Evolutionary conservation across 345 rosid species (phyloP).

Genomic region (Syzygium aqueum): DNA sequence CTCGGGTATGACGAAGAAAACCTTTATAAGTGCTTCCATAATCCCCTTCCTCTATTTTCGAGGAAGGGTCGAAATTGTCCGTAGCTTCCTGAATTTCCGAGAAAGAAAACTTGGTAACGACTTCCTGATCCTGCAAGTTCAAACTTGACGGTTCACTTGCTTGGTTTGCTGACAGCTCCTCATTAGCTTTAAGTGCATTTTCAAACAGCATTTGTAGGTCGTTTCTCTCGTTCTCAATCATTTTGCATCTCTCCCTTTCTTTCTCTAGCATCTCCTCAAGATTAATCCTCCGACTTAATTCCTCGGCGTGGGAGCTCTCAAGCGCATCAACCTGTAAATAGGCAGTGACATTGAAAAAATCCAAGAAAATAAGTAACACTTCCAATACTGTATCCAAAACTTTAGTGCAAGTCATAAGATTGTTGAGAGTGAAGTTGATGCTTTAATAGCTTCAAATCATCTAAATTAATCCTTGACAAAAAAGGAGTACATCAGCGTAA

Average conservation of each 20-base stretch:
- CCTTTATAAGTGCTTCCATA: slow-evolving; percentile 24
- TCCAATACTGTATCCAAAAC: not conserved
- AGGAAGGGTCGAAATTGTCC: slow-evolving; percentile 8
- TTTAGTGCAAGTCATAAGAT: not conserved
- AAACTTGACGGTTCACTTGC: slow-evolving; percentile 7
- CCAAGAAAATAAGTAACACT: not conserved
- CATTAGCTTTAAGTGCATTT: slow-evolving; percentile 13
- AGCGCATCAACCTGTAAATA: not conserved
- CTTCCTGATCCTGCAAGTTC: slow-evolving; percentile 1
- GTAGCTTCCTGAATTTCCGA: slow-evolving; percentile 32
- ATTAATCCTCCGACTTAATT: slow-evolving; percentile 9
- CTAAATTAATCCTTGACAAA: not conserved
- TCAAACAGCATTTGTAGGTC: not conserved
- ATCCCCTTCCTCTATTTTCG: slow-evolving; percentile 20
- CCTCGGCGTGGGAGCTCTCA: not conserved
- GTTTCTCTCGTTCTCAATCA: not conserved
- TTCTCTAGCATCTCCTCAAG: slow-evolving; percentile 20
- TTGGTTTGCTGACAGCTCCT: slow-evolving; percentile 20
- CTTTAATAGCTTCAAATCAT: not conserved
- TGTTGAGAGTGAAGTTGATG: not conserved
- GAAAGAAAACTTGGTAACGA: slow-evolving; percentile 9
- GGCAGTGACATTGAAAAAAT: not conserved
- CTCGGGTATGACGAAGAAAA: slow-evolving; percentile 19
- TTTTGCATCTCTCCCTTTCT: not conserved
- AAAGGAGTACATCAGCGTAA: not conserved